Percentiles rank a stretch among this genome's conserved stretches.
Evolutionary conservation across 805 yeast species (phyloP).

Genomic region (Ogataea trehalophila): DNA sequence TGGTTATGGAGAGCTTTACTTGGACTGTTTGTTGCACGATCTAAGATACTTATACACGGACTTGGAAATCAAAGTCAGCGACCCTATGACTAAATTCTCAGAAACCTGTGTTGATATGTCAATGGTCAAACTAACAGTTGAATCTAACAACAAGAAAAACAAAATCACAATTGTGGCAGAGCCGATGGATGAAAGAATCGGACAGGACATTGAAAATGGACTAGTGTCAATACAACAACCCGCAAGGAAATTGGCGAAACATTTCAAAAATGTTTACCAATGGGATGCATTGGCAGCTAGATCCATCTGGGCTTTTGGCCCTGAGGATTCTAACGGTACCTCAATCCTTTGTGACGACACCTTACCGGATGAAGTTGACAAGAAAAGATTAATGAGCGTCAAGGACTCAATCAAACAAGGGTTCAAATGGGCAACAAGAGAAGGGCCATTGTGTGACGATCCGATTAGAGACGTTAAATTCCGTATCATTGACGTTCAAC

Average conservation of each 20-base stretch:
- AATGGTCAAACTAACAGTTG: conserved; percentile 59
- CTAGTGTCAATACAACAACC: conserved; percentile 30
- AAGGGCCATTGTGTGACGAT: conserved; percentile 93
- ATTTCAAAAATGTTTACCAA: conserved; percentile 50
- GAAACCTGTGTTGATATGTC: conserved; percentile 73
- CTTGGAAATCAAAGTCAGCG: conserved; percentile 75
- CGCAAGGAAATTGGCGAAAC: conserved; percentile 43
- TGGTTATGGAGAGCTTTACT: conserved; percentile 83
- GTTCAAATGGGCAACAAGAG: conserved; percentile 74
- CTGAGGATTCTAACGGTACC: conserved; percentile 50
- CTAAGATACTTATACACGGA: conserved; percentile 58
- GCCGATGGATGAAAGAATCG: conserved; percentile 57
- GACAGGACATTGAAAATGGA: conserved; percentile 51
- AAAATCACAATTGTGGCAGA: conserved; percentile 70
- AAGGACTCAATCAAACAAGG: conserved; percentile 67
- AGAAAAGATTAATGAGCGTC: conserved; percentile 36
- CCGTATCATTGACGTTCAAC: conserved; percentile 55
- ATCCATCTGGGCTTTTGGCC: conserved; percentile 75
- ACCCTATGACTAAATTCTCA: conserved; percentile 72
- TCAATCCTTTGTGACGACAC: conserved; percentile 62
- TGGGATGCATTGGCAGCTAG: conserved; percentile 87
- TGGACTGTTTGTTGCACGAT: conserved; percentile 81
- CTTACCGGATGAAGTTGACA: conserved; percentile 64
- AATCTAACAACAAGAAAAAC: conserved; percentile 50
- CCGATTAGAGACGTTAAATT: conserved; percentile 67